phyloP scores from a whole-genome alignment of 2,329 filamentous ascomycete species.

The Cadophora malorum region DNA sequence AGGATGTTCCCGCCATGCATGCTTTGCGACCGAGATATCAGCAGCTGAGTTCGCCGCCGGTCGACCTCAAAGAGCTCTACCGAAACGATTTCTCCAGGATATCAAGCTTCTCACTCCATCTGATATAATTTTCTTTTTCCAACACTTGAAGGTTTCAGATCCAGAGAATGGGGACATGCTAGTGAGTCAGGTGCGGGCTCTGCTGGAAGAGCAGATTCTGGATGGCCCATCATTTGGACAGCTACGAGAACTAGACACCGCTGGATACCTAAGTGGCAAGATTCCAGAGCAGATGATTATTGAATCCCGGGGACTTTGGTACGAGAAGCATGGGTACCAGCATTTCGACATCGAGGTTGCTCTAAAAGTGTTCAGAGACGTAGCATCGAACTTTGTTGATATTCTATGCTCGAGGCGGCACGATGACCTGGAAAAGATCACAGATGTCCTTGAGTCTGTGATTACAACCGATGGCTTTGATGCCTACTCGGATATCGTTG shows the following conservation, averaged over 20 bases:
- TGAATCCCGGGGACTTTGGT: constrained; percentile 20
- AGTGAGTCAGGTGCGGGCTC: not conserved
- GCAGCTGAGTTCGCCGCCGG: not conserved
- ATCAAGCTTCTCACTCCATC: constrained; percentile 17
- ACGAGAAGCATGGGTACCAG: constrained; percentile 21
- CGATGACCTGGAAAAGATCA: constrained; percentile 19
- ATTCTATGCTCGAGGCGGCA: constrained; percentile 17
- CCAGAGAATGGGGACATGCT: constrained; percentile 12
- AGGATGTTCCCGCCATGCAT: constrained; percentile 18
- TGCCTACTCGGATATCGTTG: constrained; percentile 21
- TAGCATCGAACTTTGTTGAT: constrained; percentile 16
- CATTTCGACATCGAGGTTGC: constrained; percentile 21
- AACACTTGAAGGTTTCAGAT: constrained; percentile 16
- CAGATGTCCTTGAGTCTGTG: constrained; percentile 18
- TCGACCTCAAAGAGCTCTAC: constrained; percentile 8
- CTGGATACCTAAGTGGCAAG: constrained; percentile 19
- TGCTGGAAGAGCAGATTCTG: constrained; percentile 22
- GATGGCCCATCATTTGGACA: constrained; percentile 20
- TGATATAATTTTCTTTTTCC: constrained; percentile 20
- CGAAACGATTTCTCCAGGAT: constrained; percentile 14
- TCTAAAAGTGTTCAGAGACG: constrained; percentile 14
- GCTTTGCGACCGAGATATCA: constrained; percentile 13
- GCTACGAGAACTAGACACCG: constrained; percentile 18
- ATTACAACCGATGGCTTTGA: constrained; percentile 18
- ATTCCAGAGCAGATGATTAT: constrained; percentile 23